These are phyloP conservation scores for Termitomyces titanicus DNA, from an alignment of 768 basidiomycete species.

Conservation along the genomic window DNA sequence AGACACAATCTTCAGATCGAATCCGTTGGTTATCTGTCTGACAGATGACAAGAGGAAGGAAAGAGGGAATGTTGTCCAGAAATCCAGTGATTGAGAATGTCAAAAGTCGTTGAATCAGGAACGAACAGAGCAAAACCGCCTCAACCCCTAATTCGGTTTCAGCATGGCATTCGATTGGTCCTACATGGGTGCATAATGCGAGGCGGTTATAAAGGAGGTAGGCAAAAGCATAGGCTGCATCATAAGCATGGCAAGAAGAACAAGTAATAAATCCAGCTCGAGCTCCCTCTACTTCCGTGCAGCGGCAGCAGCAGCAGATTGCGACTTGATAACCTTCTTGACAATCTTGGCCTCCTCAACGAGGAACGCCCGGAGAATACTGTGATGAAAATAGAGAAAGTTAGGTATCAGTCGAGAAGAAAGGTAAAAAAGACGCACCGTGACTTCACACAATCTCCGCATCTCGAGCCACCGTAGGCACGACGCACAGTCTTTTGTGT, in stretches of 20 bases:
- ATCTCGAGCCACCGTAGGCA: constrained; percentile 97
- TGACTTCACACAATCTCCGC: constrained; percentile 92
- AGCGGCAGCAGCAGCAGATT: constrained; percentile 29
- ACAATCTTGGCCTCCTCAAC: constrained; percentile 99
- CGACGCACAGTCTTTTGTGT: constrained; percentile 94
- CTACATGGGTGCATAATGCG: constrained; percentile 26
- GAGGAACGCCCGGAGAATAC: constrained; percentile 96
- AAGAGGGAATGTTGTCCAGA: background rate
- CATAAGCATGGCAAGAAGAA: constrained; percentile 10
- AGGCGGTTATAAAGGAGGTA: constrained; percentile 5
- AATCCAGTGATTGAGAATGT: background rate
- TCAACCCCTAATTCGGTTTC: background rate
- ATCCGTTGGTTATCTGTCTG: too few species aligned
- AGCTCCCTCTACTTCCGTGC: constrained; percentile 37
- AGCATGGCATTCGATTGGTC: constrained; percentile 9
- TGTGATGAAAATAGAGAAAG: constrained; percentile 26
- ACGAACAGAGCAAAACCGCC: too few species aligned
- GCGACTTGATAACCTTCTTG: constrained; percentile 98
- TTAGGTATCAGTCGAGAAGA: constrained; percentile 1
- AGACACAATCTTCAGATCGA: too few species aligned
- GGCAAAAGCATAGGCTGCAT: constrained; percentile 17
- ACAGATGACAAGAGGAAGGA: too few species aligned
- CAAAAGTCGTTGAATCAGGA: background rate
- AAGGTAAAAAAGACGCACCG: constrained; percentile 51
- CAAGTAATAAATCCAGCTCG: constrained; percentile 7